These are phyloP conservation scores for Orbilia brochopaga DNA, from an alignment of 2,329 filamentous ascomycete species.

Conservation along the genomic window DNA sequence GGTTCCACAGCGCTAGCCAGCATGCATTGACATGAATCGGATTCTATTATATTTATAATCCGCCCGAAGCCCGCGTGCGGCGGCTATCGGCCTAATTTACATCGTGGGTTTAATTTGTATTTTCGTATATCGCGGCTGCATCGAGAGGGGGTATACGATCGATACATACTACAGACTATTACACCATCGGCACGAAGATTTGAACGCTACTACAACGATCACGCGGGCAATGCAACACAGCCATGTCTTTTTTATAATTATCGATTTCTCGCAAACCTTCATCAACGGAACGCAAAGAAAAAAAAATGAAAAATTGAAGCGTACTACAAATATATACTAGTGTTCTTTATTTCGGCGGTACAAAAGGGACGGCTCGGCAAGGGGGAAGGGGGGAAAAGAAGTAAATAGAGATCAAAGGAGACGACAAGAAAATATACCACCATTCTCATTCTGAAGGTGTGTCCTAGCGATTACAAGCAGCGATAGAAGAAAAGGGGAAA, in stretches of 20 bases:
- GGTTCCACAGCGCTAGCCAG: background rate
- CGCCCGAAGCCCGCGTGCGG: too few relatives aligned
- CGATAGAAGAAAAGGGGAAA: conserved; percentile 9
- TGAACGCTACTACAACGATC: too few relatives aligned
- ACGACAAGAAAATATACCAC: conserved; percentile 38
- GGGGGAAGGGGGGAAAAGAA: conserved; percentile 11
- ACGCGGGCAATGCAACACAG: background rate
- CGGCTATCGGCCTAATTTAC: too few relatives aligned
- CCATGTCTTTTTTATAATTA: background rate
- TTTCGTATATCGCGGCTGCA: too few relatives aligned
- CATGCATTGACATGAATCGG: too few relatives aligned
- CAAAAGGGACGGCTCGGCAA: conserved; percentile 6
- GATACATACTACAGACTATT: too few relatives aligned
- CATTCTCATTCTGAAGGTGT: conserved; percentile 5
- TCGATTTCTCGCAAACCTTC: conserved; percentile 8
- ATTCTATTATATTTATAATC: background rate
- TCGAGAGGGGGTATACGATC: too few relatives aligned
- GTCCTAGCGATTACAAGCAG: conserved; percentile 1
- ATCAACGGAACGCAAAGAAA: conserved; percentile 36
- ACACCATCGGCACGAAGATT: too few relatives aligned
- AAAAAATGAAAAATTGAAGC: conserved; percentile 28
- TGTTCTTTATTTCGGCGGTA: conserved; percentile 47
- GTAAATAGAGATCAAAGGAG: conserved; percentile 28
- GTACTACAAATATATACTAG: conserved; percentile 51
- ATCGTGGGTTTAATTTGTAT: too few relatives aligned